phyloP scores from a whole-genome alignment of 2,329 filamentous ascomycete genomes.

The Coleophoma eucalyptorum region DNA sequence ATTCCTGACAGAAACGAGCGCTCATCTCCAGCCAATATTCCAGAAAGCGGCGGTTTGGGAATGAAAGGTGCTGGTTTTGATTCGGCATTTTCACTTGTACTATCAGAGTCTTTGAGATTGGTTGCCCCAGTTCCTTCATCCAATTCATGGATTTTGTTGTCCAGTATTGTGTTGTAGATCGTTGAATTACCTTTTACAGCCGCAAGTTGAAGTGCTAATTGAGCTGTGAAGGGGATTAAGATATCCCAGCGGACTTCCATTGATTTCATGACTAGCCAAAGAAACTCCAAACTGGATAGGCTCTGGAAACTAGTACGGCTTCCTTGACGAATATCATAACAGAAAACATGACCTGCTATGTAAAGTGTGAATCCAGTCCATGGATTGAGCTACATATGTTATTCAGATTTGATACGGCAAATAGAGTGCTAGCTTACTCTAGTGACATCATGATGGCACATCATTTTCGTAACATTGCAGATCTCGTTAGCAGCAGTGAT shows the following conservation, averaged over 20 bases:
- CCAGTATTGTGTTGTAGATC: neutral
- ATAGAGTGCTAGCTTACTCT: neutral
- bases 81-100: too few species aligned
- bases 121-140: neutral
- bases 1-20: too few species aligned
- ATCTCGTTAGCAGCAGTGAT: conserved; percentile 1
- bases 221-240: neutral
- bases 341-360: conserved; percentile 1
- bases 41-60: neutral
- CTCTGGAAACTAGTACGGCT: neutral
- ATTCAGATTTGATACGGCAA: neutral
- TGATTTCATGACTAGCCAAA: neutral
- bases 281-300: neutral
- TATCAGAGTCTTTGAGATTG: neutral
- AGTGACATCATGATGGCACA: neutral
- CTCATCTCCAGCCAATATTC: neutral
- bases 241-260: neutral
- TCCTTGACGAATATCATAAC: neutral
- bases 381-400: neutral
- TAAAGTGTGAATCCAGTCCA: neutral
- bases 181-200: neutral
- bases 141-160: neutral
- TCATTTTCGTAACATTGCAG: neutral
- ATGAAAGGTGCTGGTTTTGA: neutral
- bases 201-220: neutral